Evolutionary conservation across 352 stramenopile species (phyloP), one percentile per base, ranked within the genome.

Genomic region (Thraustochytrium sp.): DNA sequence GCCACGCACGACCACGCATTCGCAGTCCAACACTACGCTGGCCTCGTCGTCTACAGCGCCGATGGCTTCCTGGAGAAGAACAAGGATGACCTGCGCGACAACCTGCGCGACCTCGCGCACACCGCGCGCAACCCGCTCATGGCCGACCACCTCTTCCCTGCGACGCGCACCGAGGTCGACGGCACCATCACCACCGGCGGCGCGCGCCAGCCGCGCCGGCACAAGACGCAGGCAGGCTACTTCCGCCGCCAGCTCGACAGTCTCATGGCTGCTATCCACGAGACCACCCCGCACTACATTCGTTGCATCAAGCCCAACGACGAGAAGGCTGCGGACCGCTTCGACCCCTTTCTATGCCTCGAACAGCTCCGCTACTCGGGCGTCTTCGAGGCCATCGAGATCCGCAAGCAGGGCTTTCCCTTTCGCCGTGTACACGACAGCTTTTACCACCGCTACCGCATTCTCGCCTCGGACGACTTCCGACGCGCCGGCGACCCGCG

Each of bases 271-370:
- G 97, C 96, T 21, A 92, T 99, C 44, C 92, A 96, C 78, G 89
- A 90, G 13, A 98, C 95, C 0, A 91, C 92, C 75, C 97, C 95
- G 40, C 95, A 99, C 85, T 99, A 98, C 87, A 94, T 99, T 31
- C 92, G 96, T 21, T 99, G 96, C 87, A 92, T 99, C 51, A 99
- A 99, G 88, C 96, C 97, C 0, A 99, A 99, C 86, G 96, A 98
- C 87, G 89, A 94, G n/a, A 94, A 97, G n/a, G 93, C 95, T 62
- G 88, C 91, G 63, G 89, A 92, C 76, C 78, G 93, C 72, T 91
- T 98, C 84, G 91, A 93, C 40, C 77, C 94, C 16, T 94, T 97
- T 83, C 90, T 96, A 38, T 90, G 98, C 11, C 97, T 96, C 44
- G 95, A 99, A 82, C 96, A 99, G 88, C 87, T 98, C 2, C 92